Conservation (phyloP, 371 early-diverging fungal species). For the Nosema muscidifuracis region DNA sequence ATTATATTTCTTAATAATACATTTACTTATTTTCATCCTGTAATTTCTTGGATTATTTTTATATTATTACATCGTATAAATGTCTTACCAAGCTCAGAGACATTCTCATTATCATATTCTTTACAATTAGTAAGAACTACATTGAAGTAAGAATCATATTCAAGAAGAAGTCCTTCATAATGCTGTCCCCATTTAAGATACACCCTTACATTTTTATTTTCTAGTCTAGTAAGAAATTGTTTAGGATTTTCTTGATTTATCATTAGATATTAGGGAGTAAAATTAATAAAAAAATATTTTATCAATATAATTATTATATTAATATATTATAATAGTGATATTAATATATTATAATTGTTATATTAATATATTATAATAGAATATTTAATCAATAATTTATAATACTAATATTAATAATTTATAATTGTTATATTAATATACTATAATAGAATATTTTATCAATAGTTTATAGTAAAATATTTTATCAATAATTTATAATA, state of each 20-base stretch:
- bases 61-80: slow-evolving; percentile 55
- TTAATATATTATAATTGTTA: no score
- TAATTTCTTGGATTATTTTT: slow-evolving; percentile 25
- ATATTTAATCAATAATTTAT: no score
- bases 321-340: no score
- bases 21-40: not conserved
- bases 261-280: no score
- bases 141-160: slow-evolving; percentile 49
- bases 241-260: slow-evolving; percentile 45
- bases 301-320: no score
- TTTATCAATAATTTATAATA: no score
- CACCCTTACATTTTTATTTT: slow-evolving; percentile 25
- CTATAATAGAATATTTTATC: no score
- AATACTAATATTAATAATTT: no score
- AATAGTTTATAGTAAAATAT: no score
- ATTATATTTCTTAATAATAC: not conserved
- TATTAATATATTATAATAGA: no score
- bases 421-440: no score
- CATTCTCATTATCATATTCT: slow-evolving; percentile 21
- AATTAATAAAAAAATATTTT: no score
- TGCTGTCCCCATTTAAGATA: slow-evolving; percentile 47
- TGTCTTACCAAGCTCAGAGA: slow-evolving; percentile 19
- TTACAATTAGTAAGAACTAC: slow-evolving; percentile 29
- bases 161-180: slow-evolving; percentile 38
- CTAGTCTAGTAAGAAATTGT: slow-evolving; percentile 42